phyloP scores from a whole-genome alignment of 2,329 filamentous ascomycete species.

The Calonectria fujianensis region DNA sequence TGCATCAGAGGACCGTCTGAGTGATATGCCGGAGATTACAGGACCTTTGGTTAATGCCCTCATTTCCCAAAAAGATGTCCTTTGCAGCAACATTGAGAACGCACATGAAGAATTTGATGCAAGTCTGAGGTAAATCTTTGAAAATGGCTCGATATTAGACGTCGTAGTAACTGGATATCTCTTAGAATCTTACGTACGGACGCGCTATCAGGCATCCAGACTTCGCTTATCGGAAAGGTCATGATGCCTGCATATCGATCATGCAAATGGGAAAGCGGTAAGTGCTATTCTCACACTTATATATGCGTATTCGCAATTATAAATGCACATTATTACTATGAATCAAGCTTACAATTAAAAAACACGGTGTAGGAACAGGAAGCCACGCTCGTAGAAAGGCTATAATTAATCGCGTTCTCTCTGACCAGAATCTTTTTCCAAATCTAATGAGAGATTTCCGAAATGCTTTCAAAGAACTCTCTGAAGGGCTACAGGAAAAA shows the following conservation, averaged over 20 bases:
- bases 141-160: no score
- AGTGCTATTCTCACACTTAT: neutral
- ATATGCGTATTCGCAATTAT: neutral
- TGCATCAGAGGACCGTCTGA: neutral
- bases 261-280: slow-evolving; percentile 59
- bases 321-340: neutral
- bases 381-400: slow-evolving; percentile 58
- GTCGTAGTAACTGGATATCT: neutral
- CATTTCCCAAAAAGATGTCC: slow-evolving; percentile 52
- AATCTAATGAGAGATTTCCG: slow-evolving; percentile 55
- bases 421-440: slow-evolving; percentile 55
- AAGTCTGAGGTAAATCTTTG: slow-evolving; percentile 26
- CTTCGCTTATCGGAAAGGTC: slow-evolving; percentile 60
- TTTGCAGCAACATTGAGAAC: slow-evolving; percentile 55
- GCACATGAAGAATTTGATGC: slow-evolving; percentile 51
- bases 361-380: slow-evolving; percentile 58
- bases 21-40: slow-evolving; percentile 23
- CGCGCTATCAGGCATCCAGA: slow-evolving; percentile 60
- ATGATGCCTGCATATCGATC: slow-evolving; percentile 61
- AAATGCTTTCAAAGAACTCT: slow-evolving; percentile 47
- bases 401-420: slow-evolving; percentile 58
- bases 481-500: slow-evolving; percentile 49
- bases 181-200: slow-evolving; percentile 59
- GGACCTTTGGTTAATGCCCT: slow-evolving; percentile 53
- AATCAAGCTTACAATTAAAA: neutral